Evolutionary conservation across 2,329 filamentous ascomycete species (phyloP).

Genomic region (Colletotrichum endophyticum): DNA sequence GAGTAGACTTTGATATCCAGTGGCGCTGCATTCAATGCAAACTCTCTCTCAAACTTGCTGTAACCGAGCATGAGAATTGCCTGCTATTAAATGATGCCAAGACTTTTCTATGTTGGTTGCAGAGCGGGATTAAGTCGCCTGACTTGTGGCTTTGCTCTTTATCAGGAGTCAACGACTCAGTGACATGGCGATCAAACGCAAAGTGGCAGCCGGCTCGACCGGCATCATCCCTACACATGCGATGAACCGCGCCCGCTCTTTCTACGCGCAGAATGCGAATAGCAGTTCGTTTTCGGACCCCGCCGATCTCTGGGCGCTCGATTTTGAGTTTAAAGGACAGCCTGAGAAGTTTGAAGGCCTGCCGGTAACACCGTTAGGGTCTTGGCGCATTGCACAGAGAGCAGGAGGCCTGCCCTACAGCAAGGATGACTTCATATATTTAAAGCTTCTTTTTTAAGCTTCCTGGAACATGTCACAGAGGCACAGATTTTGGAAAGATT

Average conservation of each 20-base stretch:
- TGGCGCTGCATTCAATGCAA: background rate
- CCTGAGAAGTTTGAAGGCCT: background rate
- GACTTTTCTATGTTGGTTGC: background rate
- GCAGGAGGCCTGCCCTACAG: background rate
- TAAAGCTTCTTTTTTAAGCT: background rate
- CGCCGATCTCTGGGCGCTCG: background rate
- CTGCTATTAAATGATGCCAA: background rate
- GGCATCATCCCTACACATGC: background rate
- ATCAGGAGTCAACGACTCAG: background rate
- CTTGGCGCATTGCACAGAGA: background rate
- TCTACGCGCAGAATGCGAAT: accelerated
- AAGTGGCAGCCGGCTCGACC: background rate
- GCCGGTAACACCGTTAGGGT: background rate
- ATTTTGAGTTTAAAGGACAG: background rate
- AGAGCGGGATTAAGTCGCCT: background rate
- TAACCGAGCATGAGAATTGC: background rate
- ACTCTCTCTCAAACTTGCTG: background rate
- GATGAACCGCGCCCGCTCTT: background rate
- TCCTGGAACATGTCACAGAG: background rate
- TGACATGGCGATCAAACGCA: background rate
- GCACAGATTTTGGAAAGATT: background rate
- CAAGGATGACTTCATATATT: background rate
- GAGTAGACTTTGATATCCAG: background rate
- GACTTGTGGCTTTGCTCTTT: background rate
- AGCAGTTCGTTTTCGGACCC: background rate